Evolutionary conservation across 495 filamentous ascomycete genomes (phyloP).

Genomic region (Xylaria palmicola): DNA sequence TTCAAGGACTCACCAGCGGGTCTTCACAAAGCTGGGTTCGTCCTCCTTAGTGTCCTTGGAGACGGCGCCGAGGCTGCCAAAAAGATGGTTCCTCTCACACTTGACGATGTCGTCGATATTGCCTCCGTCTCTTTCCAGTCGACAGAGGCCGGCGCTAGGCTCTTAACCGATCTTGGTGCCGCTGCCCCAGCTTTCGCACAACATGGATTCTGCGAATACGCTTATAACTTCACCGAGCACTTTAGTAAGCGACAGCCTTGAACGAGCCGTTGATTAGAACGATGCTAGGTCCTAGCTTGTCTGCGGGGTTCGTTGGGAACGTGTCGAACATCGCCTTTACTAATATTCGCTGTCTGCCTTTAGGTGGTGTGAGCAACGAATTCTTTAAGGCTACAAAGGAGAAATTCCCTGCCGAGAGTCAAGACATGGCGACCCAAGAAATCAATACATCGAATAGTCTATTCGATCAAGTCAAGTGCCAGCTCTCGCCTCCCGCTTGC

Average conservation of each 20-base stretch:
- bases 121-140: background rate
- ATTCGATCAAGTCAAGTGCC: background rate
- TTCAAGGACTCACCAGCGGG: background rate
- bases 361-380: conserved; percentile 5
- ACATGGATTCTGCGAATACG: background rate
- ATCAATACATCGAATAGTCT: background rate
- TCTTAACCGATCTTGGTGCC: background rate
- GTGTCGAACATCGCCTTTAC: background rate
- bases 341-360: background rate
- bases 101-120: background rate
- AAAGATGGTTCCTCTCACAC: background rate
- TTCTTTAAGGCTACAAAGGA: conserved; percentile 6
- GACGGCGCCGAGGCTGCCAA: background rate
- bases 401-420: conserved; percentile 9
- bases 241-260: conserved; percentile 4
- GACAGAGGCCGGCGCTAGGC: background rate
- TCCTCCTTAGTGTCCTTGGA: background rate
- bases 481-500: conserved; percentile 4
- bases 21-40: background rate
- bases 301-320: background rate
- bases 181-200: background rate
- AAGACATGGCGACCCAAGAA: background rate
- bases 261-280: background rate
- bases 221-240: background rate
- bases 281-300: background rate